Evolutionary conservation across 768 basidiomycete species (phyloP).

Genomic region (Rhizopogon rudus): DNA sequence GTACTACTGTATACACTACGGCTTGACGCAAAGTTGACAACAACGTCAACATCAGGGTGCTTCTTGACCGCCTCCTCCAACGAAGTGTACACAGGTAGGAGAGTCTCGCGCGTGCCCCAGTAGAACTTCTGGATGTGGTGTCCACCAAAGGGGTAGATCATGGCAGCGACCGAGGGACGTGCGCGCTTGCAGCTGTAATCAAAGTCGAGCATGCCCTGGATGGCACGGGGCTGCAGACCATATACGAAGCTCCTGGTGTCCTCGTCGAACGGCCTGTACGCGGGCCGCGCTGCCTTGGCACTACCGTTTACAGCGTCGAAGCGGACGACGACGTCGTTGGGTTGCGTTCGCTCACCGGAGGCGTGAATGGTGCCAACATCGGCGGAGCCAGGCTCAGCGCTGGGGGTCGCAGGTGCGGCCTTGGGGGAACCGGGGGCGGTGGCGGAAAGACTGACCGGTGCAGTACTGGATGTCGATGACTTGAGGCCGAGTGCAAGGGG

Average conservation of each 20-base stretch:
- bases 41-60: conserved; percentile 94
- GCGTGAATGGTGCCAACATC: conserved; percentile 70
- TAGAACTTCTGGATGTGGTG: conserved; percentile 99
- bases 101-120: conserved; percentile 99
- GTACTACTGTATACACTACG: conserved; percentile 95
- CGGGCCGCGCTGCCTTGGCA: conserved; percentile 51
- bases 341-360: conserved; percentile 76
- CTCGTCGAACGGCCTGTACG: conserved; percentile 89
- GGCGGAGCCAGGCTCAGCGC: conserved; percentile 33
- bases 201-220: conserved; percentile 98
- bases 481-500: conserved; percentile 90
- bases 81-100: conserved; percentile 94
- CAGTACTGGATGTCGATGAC: conserved; percentile 22
- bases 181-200: conserved; percentile 96
- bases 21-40: conserved; percentile 96
- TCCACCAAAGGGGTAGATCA: conserved; percentile 99
- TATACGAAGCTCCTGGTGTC: conserved; percentile 96
- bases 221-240: conserved; percentile 97
- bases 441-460: conserved; percentile 33
- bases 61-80: conserved; percentile 89
- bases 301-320: conserved; percentile 51
- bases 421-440: conserved; percentile 44
- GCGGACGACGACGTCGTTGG: conserved; percentile 85
- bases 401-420: conserved; percentile 16
- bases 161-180: conserved; percentile 91